These are phyloP conservation scores for Cucurbita pepo DNA, from an alignment of 306 rosid species.

Conservation along the genomic window DNA sequence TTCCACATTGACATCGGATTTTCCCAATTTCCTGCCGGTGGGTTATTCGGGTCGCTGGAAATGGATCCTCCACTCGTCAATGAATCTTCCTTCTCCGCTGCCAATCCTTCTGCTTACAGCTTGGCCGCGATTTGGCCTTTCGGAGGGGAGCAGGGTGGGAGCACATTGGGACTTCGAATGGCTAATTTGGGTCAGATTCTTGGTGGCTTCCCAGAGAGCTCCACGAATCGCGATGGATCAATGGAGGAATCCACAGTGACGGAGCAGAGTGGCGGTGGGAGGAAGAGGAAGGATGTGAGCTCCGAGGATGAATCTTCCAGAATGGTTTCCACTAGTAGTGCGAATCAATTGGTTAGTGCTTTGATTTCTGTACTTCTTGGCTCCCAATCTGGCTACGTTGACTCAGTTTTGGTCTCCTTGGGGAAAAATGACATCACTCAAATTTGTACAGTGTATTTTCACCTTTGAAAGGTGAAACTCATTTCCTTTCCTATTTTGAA, in stretches of 20 bases:
- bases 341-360: conserved; percentile 42
- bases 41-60: conserved; percentile 9
- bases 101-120: conserved; percentile 55
- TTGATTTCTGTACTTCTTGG: neutral
- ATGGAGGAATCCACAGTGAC: conserved; percentile 63
- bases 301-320: conserved; percentile 59
- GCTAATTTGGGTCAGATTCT: conserved; percentile 15
- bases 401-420: neutral
- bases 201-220: conserved; percentile 20
- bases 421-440: neutral
- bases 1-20: neutral
- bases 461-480: neutral
- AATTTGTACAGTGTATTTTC: neutral
- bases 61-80: conserved; percentile 72
- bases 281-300: conserved; percentile 51
- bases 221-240: conserved; percentile 33
- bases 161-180: conserved; percentile 36
- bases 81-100: conserved; percentile 64
- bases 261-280: conserved; percentile 31
- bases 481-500: neutral
- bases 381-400: neutral
- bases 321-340: conserved; percentile 38
- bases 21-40: conserved; percentile 8
- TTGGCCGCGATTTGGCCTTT: conserved; percentile 80
- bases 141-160: conserved; percentile 9